phyloP scores from a whole-genome alignment of 495 filamentous ascomycete genomes.

The Patellaria atrata region DNA sequence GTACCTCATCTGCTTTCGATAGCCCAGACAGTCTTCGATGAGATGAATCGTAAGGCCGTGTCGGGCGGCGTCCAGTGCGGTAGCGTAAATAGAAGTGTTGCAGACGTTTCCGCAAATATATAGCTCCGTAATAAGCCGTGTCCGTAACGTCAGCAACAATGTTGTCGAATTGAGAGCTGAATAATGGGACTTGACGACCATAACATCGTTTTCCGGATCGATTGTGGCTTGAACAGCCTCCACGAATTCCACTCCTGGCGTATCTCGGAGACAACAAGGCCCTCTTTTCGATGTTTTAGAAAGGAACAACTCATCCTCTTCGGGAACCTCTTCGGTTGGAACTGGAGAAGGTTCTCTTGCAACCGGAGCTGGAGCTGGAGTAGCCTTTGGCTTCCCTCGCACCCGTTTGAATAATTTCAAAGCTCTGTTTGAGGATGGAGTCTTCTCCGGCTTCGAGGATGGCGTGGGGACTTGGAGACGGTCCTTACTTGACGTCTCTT shows the following conservation, averaged over 20 bases:
- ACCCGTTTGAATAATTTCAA: conserved; percentile 21
- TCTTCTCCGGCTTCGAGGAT: not conserved
- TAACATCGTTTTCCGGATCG: conserved; percentile 37
- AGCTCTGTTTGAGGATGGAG: conserved; percentile 7
- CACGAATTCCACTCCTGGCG: conserved; percentile 53
- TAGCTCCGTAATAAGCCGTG: conserved; percentile 74
- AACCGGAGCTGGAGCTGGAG: not conserved
- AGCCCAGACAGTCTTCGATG: conserved; percentile 82
- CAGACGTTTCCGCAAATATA: conserved; percentile 82
- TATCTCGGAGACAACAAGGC: conserved; percentile 46
- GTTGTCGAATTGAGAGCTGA: conserved; percentile 69
- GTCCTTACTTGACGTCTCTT: conserved; percentile 14
- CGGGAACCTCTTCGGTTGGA: conserved; percentile 30
- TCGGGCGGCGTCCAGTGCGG: conserved; percentile 75
- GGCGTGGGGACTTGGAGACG: conserved; percentile 7
- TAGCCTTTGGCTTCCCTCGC: conserved; percentile 10
- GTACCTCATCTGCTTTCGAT: conserved; percentile 56
- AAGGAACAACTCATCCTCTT: conserved; percentile 50
- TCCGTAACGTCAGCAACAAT: conserved; percentile 55
- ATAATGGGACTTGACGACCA: conserved; percentile 70
- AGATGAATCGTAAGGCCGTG: conserved; percentile 77
- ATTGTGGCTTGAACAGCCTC: conserved; percentile 37
- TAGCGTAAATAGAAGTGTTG: conserved; percentile 83
- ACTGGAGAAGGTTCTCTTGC: conserved; percentile 8
- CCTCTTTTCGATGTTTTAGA: conserved; percentile 22